Evolutionary conservation across 2,329 filamentous ascomycete genomes (phyloP).

Genomic region (Colletotrichum sp.): DNA sequence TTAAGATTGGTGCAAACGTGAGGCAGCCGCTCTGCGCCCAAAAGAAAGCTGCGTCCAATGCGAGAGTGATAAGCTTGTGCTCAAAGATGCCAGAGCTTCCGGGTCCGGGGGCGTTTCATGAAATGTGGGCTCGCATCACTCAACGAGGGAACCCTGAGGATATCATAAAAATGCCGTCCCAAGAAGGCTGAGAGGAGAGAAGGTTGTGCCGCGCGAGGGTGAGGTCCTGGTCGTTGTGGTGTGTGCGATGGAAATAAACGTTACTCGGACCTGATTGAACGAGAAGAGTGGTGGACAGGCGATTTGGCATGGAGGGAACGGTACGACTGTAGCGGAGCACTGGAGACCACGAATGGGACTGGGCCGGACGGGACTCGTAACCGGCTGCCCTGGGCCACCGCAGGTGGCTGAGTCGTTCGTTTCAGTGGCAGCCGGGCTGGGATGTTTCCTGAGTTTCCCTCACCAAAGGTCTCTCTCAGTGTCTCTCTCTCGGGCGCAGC

Average conservation of each 20-base stretch:
- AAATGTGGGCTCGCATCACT: slow-evolving; percentile 19
- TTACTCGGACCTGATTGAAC: slow-evolving; percentile 4
- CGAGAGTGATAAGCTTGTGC: slow-evolving; percentile 18
- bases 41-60: slow-evolving; percentile 1
- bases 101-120: slow-evolving; percentile 23
- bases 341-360: not conserved
- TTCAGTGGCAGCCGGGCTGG: slow-evolving; percentile 11
- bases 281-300: not conserved
- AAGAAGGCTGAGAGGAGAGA: not conserved
- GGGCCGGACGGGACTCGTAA: slow-evolving; percentile 9
- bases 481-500: slow-evolving; percentile 2
- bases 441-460: not conserved
- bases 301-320: not conserved
- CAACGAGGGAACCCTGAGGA: slow-evolving; percentile 5
- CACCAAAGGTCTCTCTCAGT: not conserved
- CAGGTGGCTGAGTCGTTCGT: slow-evolving; percentile 20
- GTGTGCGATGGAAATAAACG: slow-evolving; percentile 10
- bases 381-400: slow-evolving; percentile 3
- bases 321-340: not conserved
- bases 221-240: slow-evolving; percentile 13
- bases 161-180: not conserved
- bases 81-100: slow-evolving; percentile 23
- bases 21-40: slow-evolving; percentile 10
- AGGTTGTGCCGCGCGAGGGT: not conserved
- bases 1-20: not conserved